Base-by-base conservation (phyloP, 2,329 filamentous ascomycete genomes). In the Zymoseptoria brevis region DNA sequence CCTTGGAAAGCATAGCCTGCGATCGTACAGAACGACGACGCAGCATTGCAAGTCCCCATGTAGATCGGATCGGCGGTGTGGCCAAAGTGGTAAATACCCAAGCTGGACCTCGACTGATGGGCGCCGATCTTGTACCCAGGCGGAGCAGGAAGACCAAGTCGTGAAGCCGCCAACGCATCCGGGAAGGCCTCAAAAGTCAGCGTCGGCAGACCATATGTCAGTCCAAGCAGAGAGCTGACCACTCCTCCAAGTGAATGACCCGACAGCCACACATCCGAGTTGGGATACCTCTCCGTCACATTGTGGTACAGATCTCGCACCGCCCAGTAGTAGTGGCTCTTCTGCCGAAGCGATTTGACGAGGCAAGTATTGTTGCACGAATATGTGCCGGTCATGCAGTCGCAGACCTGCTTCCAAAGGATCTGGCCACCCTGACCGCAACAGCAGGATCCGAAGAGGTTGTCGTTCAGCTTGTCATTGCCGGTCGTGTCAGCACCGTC, bases 401-500 rank as follows among this genome's bases (percentile, higher is more conserved):
- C 88, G 75, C 94, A 99, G 58, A 96, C 91, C 72, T 95, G 88
- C 61, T 89, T 87, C 87, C 91, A 96, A 16, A 91, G 85, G 76
- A 87, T 91, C 64, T 91, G 90, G 0, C 92, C 91, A 68, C 95
- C 92, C 75, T 96, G 91, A 3, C 86, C 94, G 75, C 94, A 99
- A 75, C 94, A 99, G 76, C 94, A 99, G 71, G 92, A 96, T 77
- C 96, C 96, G 75, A 96, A 96, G 8, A 99, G 80, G 72, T 99
- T 99, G 75, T 99, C 94, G 73, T 97, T 99, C 69, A 92, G 80
- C 77, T 99, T 99, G 77, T 99, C 94, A 67, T 96, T 96, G 24
- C 91, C 96, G 0, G 93, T 97, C 1, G 94, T 97, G 55, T 92
- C 93, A 45, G 93, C 89, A n/a, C 94, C 94, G 73, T 97, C 93